phyloP scores from a whole-genome alignment of 1,139 yeast genomes.

The Arxiozyma slooffiae region DNA sequence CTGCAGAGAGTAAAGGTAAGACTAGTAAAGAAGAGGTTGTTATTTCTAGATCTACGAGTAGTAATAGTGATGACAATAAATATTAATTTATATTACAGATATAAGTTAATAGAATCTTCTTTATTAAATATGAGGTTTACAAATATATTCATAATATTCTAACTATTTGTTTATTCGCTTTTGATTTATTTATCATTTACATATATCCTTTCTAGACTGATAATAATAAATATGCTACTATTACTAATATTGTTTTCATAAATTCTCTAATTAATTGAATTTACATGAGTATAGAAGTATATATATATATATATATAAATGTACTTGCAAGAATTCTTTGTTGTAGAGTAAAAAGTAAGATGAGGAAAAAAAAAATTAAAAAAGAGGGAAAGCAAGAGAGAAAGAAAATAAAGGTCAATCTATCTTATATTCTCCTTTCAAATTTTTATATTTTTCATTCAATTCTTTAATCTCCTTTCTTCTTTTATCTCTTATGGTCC shows the following conservation, averaged over 20 bases:
- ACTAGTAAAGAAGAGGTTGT: background rate
- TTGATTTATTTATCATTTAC: background rate
- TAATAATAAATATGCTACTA: background rate
- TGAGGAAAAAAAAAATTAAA: no score
- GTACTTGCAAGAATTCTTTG: background rate
- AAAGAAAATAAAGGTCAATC: no score
- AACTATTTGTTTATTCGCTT: background rate
- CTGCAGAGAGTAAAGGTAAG: background rate
- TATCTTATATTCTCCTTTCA: background rate
- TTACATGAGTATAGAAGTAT: no score
- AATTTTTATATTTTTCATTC: conserved; percentile 20
- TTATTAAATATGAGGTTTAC: background rate
- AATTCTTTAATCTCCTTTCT: conserved; percentile 18
- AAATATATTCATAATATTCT: background rate
- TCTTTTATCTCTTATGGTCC: conserved; percentile 45
- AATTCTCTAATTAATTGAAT: background rate
- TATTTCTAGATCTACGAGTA: conserved; percentile 3
- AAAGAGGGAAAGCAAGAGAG: background rate
- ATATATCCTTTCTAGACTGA: background rate
- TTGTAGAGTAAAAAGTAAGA: background rate
- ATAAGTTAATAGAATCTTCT: background rate
- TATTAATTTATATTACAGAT: background rate
- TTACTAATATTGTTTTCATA: background rate
- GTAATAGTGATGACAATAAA: conserved; percentile 1
- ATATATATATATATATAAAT: no score